phyloP scores from a whole-genome alignment of 2,329 filamentous ascomycete species.

The Coniochaeta sp. region DNA sequence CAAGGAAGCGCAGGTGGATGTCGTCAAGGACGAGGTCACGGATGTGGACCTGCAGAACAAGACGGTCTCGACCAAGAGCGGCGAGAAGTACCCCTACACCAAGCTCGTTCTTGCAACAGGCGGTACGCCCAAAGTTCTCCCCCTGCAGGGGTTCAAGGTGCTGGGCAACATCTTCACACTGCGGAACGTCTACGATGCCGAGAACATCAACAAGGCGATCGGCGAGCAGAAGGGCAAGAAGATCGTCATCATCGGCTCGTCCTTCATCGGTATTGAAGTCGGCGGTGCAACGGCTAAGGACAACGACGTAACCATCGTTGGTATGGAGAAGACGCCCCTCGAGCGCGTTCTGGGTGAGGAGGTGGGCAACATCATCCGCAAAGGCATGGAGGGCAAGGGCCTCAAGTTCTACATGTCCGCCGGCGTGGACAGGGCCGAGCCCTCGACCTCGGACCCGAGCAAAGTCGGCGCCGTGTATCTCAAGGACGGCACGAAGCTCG shows the following conservation, averaged over 20 bases:
- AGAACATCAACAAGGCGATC: conserved; percentile 71
- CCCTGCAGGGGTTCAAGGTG: conserved; percentile 78
- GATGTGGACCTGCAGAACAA: conserved; percentile 70
- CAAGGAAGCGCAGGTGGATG: conserved; percentile 50
- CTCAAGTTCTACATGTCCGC: conserved; percentile 83
- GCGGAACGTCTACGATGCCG: conserved; percentile 67
- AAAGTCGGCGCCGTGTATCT: conserved; percentile 76
- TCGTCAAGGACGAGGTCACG: conserved; percentile 58
- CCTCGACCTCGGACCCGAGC: conserved; percentile 58
- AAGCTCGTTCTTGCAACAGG: conserved; percentile 91
- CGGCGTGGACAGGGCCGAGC: conserved; percentile 73
- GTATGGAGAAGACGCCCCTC: conserved; percentile 80
- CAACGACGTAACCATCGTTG: conserved; percentile 80
- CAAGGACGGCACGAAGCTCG: conserved; percentile 77
- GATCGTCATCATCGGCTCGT: conserved; percentile 84
- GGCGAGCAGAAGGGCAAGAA: conserved; percentile 83
- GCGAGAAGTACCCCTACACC: conserved; percentile 66
- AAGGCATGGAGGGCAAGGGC: conserved; percentile 73
- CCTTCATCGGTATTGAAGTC: conserved; percentile 98
- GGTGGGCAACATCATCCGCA: conserved; percentile 75
- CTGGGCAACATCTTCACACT: conserved; percentile 83
- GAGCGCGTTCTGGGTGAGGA: conserved; percentile 78
- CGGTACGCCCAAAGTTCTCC: conserved; percentile 67
- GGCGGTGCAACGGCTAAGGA: conserved; percentile 73
- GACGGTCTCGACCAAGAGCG: conserved; percentile 66